A percentile compares a stretch with the other conserved stretches of the same genome.
phyloP scores from a whole-genome alignment of 257 asterid species.

The Nicotiana undulata region DNA sequence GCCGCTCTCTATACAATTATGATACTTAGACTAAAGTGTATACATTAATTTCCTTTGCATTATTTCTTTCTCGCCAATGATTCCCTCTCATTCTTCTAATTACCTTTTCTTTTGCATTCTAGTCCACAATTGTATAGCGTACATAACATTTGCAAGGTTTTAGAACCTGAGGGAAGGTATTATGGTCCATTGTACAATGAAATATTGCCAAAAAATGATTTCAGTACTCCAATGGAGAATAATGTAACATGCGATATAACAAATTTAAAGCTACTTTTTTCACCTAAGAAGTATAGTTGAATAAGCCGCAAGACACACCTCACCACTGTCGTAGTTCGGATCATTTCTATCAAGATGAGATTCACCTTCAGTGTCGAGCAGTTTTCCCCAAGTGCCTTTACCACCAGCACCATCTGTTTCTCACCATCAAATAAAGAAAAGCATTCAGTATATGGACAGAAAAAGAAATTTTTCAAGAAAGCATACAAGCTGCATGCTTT shows the following conservation, averaged over 20 bases:
- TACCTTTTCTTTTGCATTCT: not conserved
- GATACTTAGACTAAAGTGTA: not conserved
- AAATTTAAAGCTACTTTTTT: not conserved
- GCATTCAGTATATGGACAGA: not conserved
- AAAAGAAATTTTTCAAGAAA: not conserved
- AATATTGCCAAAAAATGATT: not conserved
- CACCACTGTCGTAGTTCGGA: slow-evolving; percentile 95
- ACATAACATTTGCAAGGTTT: not conserved
- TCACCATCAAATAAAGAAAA: slow-evolving; percentile 18
- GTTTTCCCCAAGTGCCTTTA: slow-evolving; percentile 97
- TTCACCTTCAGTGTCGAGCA: slow-evolving; percentile 78
- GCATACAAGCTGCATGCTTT: not conserved
- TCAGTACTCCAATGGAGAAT: not conserved
- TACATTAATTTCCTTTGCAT: not conserved
- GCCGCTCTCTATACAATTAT: not conserved
- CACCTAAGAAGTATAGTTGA: not conserved
- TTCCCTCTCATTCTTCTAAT: not conserved
- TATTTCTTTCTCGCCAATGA: not conserved
- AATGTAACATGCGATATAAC: not conserved
- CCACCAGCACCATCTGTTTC: slow-evolving; percentile 97
- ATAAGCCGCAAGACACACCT: slow-evolving; percentile 36
- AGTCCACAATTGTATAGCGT: not conserved
- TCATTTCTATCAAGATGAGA: slow-evolving; percentile 65
- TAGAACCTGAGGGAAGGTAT: not conserved
- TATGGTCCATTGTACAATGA: not conserved